These are phyloP conservation scores for Sindora glabra DNA, from an alignment of 306 rosid genomes.

Conservation along the genomic window DNA sequence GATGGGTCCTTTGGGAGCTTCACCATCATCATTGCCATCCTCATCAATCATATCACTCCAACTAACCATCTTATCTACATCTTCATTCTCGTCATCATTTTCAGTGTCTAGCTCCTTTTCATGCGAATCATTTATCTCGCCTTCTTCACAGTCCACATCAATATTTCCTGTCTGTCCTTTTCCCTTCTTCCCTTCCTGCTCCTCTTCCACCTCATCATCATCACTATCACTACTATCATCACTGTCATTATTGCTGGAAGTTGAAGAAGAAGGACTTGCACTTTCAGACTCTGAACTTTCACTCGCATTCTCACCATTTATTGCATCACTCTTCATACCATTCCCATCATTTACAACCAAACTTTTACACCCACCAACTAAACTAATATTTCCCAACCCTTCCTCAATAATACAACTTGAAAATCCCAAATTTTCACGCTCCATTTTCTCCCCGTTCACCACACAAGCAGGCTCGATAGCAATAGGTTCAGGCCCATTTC, in stretches of 20 bases:
- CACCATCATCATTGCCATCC: neutral
- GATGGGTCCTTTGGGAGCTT: neutral
- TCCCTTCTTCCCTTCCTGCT: neutral
- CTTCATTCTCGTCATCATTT: neutral
- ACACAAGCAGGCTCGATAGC: neutral
- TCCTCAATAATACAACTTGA: neutral
- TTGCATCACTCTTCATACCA: neutral
- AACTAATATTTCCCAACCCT: neutral
- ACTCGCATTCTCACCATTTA: no score
- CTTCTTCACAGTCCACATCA: constrained; percentile 66
- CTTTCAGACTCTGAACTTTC: no score
- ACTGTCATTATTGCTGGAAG: neutral
- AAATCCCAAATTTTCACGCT: neutral
- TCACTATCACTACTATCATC: no score
- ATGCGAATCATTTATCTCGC: constrained; percentile 52
- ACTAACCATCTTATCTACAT: neutral
- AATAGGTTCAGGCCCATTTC: constrained; percentile 26
- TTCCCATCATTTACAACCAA: neutral
- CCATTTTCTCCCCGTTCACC: neutral
- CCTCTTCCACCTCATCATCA: neutral
- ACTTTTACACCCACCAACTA: no score
- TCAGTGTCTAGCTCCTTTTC: neutral
- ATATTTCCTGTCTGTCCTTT: constrained; percentile 2
- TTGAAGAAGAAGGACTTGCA: no score
- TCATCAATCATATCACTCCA: neutral